A percentile compares a stretch with the other conserved stretches of the same genome.
phyloP scores from a whole-genome alignment of 2,329 filamentous ascomycete genomes.

The Alternaria atra region DNA sequence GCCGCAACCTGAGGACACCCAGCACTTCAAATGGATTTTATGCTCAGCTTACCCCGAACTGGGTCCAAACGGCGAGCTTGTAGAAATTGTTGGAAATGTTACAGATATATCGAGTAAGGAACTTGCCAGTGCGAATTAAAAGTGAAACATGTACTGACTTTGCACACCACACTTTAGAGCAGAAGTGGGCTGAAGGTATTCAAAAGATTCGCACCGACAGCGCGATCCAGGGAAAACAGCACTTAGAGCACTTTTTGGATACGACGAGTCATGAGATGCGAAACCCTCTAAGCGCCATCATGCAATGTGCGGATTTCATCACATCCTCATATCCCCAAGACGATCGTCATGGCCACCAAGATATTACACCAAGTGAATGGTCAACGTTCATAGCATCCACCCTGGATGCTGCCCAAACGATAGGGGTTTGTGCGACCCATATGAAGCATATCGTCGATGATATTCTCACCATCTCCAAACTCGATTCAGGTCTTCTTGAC shows the following conservation, averaged over 20 bases:
- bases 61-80: slow-evolving; percentile 30
- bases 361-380: slow-evolving; percentile 17
- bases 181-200: slow-evolving; percentile 49
- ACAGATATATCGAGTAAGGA: slow-evolving; percentile 45
- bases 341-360: slow-evolving; percentile 5
- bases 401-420: slow-evolving; percentile 52
- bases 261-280: slow-evolving; percentile 55
- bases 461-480: slow-evolving; percentile 56
- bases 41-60: slow-evolving; percentile 43
- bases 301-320: slow-evolving; percentile 55
- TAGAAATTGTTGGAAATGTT: slow-evolving; percentile 46
- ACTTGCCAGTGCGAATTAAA: not conserved
- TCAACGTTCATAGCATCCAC: slow-evolving; percentile 33
- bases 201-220: slow-evolving; percentile 41
- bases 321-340: slow-evolving; percentile 37
- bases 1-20: slow-evolving; percentile 16
- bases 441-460: slow-evolving; percentile 60
- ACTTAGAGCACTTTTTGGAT: slow-evolving; percentile 49
- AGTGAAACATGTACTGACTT: not conserved
- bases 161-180: slow-evolving; percentile 11
- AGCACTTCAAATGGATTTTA: slow-evolving; percentile 42
- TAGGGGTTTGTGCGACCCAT: slow-evolving; percentile 56
- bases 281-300: slow-evolving; percentile 55
- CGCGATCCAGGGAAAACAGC: slow-evolving; percentile 46
- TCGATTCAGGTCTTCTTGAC: slow-evolving; percentile 54